Evolutionary conservation across 371 early-diverging fungal genomes (phyloP), one percentile per base, ranked within the genome.

Genomic region (Syncephalastrum sp.): DNA sequence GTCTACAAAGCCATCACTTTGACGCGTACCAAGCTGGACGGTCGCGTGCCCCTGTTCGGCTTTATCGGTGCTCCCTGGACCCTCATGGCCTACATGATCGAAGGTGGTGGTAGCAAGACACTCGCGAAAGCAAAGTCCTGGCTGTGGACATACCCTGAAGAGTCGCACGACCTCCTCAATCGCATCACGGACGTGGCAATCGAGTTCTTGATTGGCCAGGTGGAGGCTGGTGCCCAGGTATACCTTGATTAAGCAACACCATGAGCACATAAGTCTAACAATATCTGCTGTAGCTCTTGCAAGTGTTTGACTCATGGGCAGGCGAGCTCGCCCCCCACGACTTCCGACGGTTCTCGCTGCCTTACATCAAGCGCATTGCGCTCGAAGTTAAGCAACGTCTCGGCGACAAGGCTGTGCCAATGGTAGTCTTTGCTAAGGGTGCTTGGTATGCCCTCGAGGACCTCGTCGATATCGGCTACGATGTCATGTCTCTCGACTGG

Each of bases 21-120:
- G 75, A 95, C 97, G 7, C 86, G 98, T 46, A 84, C 87, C 50
- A 80, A 79, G 47, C 82, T 98, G 27, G 82, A 85, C 5, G 96
- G 97, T 47, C 85, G 91, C 48, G 94, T 92, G 4, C 97, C 98
- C 24, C 77, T 98, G 68, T 87, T 93, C 71, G 99, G 99, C 5
- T 98, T 98, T 63, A 84, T 84, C 33, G 99, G 99, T 19, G 97
- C 96, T 1, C 99, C 99, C 7, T 98, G 97, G 97, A 98, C 99
- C 17, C 81, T 97, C 53, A 92, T 97, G 93, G 93, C 95, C 4
- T 98, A 98, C 66, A 96, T 96, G 97, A 89, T 98, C 63, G 98
- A 96, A 73, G 96, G 98, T n/a, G 95, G 96, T 47, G 95, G 97
- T 41, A 92, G 93, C 70, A 96, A 93, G 71, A 94, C 90, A 0